Conservation (phyloP, 2,329 filamentous ascomycete species). For the Teratosphaeriaceae sp. region DNA sequence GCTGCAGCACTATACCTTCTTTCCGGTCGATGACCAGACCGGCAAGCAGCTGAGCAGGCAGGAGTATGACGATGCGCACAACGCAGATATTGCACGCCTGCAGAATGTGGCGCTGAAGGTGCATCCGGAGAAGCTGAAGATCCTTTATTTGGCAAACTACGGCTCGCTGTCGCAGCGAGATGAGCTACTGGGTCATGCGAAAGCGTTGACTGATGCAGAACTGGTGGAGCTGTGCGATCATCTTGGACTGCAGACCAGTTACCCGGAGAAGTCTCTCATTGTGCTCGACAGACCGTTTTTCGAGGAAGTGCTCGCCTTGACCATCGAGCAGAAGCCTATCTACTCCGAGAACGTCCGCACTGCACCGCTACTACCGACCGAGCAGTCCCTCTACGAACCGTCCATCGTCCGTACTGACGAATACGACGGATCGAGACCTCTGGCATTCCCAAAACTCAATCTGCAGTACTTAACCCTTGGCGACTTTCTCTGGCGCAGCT, state of each 20-base stretch:
- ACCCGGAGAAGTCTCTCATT: slow-evolving; percentile 65
- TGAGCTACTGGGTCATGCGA: slow-evolving; percentile 71
- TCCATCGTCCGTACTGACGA: slow-evolving; percentile 72
- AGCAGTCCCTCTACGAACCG: slow-evolving; percentile 70
- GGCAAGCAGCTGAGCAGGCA: slow-evolving; percentile 66
- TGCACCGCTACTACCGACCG: slow-evolving; percentile 75
- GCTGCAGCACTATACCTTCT: slow-evolving; percentile 80
- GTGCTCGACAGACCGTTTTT: slow-evolving; percentile 57
- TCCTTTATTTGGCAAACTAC: slow-evolving; percentile 88
- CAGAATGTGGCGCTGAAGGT: slow-evolving; percentile 72
- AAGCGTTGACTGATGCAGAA: slow-evolving; percentile 67
- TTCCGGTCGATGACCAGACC: slow-evolving; percentile 86
- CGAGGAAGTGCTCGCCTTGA: slow-evolving; percentile 65
- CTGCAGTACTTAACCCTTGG: slow-evolving; percentile 91
- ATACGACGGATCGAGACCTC: slow-evolving; percentile 79
- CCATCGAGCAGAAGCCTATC: slow-evolving; percentile 68
- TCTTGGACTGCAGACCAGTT: slow-evolving; percentile 72
- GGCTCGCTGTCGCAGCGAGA: slow-evolving; percentile 73
- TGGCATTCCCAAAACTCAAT: slow-evolving; percentile 91
- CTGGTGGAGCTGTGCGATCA: slow-evolving; percentile 60
- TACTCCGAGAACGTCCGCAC: slow-evolving; percentile 72
- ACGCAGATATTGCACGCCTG: slow-evolving; percentile 65
- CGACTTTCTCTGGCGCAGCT: slow-evolving; percentile 94
- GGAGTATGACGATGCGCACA: slow-evolving; percentile 75
- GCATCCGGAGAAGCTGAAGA: slow-evolving; percentile 85